phyloP scores from a whole-genome alignment of 2,329 filamentous ascomycete species.

The Exserohilum rostratum region DNA sequence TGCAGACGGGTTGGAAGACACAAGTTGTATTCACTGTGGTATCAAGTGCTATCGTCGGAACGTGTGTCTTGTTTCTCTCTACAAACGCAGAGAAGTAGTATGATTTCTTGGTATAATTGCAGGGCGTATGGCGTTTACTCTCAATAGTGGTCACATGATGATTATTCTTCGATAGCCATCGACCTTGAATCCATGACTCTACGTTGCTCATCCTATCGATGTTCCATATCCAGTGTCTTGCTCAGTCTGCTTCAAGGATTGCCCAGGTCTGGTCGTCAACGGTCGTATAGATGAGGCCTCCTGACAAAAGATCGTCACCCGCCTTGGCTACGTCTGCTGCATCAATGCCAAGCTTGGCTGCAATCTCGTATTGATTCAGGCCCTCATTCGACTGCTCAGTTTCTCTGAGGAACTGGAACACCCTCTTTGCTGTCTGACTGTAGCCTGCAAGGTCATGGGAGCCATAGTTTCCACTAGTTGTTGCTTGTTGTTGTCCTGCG shows the following conservation, averaged over 20 bases:
- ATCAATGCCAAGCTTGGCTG: conserved; percentile 67
- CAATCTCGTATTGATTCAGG: conserved; percentile 79
- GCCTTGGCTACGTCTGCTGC: conserved; percentile 73
- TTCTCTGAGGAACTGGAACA: conserved; percentile 73
- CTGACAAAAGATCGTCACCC: conserved; percentile 77
- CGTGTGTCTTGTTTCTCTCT: conserved; percentile 51
- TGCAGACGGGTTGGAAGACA: conserved; percentile 93
- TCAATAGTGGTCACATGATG: not conserved
- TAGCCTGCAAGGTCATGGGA: conserved; percentile 42
- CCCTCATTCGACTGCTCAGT: conserved; percentile 79
- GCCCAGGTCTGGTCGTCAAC: conserved; percentile 94
- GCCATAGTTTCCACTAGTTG: conserved; percentile 39
- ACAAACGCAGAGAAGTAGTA: conserved; percentile 43
- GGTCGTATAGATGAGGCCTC: conserved; percentile 85
- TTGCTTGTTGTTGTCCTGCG: conserved; percentile 28
- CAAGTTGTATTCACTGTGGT: conserved; percentile 68
- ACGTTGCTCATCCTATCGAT: not conserved
- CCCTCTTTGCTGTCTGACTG: conserved; percentile 67
- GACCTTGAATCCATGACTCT: not conserved
- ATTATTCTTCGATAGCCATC: not conserved
- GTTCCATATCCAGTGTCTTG: not conserved
- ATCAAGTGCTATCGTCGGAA: conserved; percentile 48
- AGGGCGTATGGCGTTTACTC: conserved; percentile 8
- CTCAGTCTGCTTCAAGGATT: conserved; percentile 66
- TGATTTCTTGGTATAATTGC: conserved; percentile 4